These are phyloP conservation scores for Paramecium sonneborni DNA, from an alignment of 73 alveolate species.

Conservation along the genomic window DNA sequence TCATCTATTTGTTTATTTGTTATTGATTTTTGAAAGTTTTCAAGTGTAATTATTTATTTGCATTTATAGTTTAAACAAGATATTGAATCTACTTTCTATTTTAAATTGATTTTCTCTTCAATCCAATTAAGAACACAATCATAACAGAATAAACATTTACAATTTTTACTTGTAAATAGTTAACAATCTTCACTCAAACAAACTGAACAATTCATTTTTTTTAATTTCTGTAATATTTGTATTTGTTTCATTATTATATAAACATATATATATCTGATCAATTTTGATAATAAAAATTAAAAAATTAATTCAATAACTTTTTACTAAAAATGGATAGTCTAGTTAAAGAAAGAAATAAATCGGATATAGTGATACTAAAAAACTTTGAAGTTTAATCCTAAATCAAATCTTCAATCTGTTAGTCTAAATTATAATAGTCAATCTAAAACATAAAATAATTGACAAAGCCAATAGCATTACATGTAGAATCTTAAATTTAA, in stretches of 20 bases:
- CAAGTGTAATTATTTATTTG: neutral
- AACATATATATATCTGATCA: conserved; percentile 12
- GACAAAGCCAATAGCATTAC: neutral
- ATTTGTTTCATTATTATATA: neutral
- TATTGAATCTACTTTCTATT: neutral
- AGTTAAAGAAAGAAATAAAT: neutral
- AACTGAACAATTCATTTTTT: neutral
- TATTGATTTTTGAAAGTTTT: neutral
- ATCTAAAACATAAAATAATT: neutral
- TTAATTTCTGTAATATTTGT: neutral
- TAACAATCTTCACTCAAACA: neutral
- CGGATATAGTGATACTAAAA: neutral
- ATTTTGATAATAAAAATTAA: neutral
- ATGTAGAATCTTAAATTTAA: neutral
- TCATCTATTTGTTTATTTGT: neutral
- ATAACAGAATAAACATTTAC: neutral
- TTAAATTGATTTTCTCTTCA: conserved; percentile 1
- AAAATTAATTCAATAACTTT: neutral
- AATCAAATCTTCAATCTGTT: neutral
- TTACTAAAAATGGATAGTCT: neutral
- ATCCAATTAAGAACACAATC: neutral
- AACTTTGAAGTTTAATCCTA: neutral
- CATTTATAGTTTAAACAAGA: conserved; percentile 13
- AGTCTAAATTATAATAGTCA: neutral
- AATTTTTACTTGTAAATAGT: neutral